These are phyloP conservation scores for Pythium pyrilobum DNA, from an alignment of 352 stramenopile species.

Conservation along the genomic window DNA sequence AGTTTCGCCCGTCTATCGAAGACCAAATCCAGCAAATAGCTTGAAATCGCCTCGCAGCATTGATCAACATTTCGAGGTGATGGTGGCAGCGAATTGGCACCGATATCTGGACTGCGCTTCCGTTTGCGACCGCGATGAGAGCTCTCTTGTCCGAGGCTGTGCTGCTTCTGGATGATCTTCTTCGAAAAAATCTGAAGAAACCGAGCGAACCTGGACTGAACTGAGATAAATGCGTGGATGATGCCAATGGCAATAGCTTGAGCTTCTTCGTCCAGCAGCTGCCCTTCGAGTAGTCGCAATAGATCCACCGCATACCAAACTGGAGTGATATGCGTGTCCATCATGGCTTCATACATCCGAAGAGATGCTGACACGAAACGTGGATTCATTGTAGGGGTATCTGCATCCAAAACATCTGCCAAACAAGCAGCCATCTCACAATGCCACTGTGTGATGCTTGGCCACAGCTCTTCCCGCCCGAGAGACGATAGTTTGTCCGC, in stretches of 20 bases:
- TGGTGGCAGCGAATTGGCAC: too few species aligned
- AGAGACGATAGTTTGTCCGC: not conserved
- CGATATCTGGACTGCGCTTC: not conserved
- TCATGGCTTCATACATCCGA: constrained; percentile 1
- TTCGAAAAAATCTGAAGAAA: not conserved
- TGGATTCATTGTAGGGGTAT: too few species aligned
- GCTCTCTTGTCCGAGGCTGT: not conserved
- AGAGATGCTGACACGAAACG: not conserved
- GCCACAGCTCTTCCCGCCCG: constrained; percentile 11
- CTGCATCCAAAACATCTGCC: too few species aligned
- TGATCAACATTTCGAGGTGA: not conserved
- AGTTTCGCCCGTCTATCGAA: not conserved
- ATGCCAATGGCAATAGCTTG: not conserved
- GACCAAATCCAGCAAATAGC: constrained; percentile 13
- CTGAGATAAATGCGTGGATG: constrained; percentile 4
- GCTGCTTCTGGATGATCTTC: not conserved
- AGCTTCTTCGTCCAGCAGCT: not conserved
- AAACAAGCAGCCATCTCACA: not conserved
- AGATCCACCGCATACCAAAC: not conserved
- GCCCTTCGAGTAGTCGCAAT: not conserved
- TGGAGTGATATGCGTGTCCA: not conserved
- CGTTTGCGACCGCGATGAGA: not conserved
- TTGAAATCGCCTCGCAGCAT: constrained; percentile 6
- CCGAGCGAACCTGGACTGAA: not conserved
- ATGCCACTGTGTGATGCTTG: constrained; percentile 13